Evolutionary conservation across 768 basidiomycete genomes (phyloP), one percentile per base, ranked within the genome.

Genomic region (Suillus weaverae): DNA sequence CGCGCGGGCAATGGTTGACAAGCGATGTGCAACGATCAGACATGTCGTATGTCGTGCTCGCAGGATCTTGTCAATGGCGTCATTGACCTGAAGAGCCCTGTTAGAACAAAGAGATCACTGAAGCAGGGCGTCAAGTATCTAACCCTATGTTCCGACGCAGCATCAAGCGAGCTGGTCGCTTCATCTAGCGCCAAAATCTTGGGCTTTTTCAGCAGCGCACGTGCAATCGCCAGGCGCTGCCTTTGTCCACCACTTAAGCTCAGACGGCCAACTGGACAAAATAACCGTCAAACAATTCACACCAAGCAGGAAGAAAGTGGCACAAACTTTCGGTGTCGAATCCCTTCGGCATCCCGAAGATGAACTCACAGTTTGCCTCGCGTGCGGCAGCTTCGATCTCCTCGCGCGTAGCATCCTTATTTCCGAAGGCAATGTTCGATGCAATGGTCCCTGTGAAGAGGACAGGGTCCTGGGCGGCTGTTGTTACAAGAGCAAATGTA

Each of bases 321-420:
- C 3, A 73, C 92, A 70, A 67, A 95, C 95, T 95, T 70, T 89
- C 83, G 0, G 97, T 98, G 69, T 97, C 96, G 70, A 97, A 97
- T 0, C 95, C 95, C 64, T 94, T 83, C 11, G 96, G 95, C 83
- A 99, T 87, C 18, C 91, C 89, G 91, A 94, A 94, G 7, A 98
- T 89, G 72, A 97, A 99, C 71, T 97, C 95, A 76, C 96, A 98
- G 69, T 98, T 97, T 2, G 97, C 97, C 65, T 93, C 86, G 22
- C 91, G 83, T 0, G 95, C 96, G 0, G 94, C 96, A 35, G 88
- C 80, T 74, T 97, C 94, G 26, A 98, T 92, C 65, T 97, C 86
- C 68, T 89, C 88, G 26, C 91, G 83, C 0, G 93, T 92, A 0
- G 88, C 92, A 22, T 84, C 78, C 10, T 85, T 82, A 57, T 89